Base-by-base conservation (phyloP, 2,329 filamentous ascomycete genomes). In the Didymella pinodella region DNA sequence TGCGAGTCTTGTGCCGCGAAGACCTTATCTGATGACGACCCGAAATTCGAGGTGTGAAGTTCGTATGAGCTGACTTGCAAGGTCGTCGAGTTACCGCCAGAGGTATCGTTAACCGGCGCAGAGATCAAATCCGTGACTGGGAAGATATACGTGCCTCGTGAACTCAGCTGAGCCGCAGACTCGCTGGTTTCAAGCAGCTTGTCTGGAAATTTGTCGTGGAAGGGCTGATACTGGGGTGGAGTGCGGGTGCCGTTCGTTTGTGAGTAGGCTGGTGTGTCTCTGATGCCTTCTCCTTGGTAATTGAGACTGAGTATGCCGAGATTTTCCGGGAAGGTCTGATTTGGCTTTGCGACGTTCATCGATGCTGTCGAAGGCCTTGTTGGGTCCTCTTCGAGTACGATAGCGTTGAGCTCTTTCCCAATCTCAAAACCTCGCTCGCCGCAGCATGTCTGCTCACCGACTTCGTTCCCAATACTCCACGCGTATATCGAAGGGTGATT, bases 401-500 rank as follows among this genome's bases (percentile, higher is more conserved):
- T 82, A 28, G 74, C 71, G 10, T 72, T 72, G 10, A 85, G 75
- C 8, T 52, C 48, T 25, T 69, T 66, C 12, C 75, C 78, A 0
- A 76, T 65, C 0, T 65, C 64, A 3, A 71, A 74, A 7, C 77
- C 77, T 1, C 71, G 60, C 44, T 71, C 59, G 44, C 49, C 55
- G 25, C 55, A 63, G 36, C 73, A 70, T 5, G 67, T 62, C 69
- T 86, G 83, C 65, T 86, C 83, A 1, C 74, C 66, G 2, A 86
- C 77, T 67, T 86, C 84, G 66, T 86, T 86, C 3, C 84, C 84
- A 48, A 82, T 78, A 59, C 81, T 83, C 84, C 84, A 85, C 1
- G 76, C 75, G 28, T 84, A 74, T 22, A 86, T 73, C 0, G 83
- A 85, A 3, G 84, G 79, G 65, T 85, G 83, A 64, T 86, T 86